phyloP scores from a whole-genome alignment of 2,329 filamentous ascomycete genomes.

The Diaporthe nobilis region DNA sequence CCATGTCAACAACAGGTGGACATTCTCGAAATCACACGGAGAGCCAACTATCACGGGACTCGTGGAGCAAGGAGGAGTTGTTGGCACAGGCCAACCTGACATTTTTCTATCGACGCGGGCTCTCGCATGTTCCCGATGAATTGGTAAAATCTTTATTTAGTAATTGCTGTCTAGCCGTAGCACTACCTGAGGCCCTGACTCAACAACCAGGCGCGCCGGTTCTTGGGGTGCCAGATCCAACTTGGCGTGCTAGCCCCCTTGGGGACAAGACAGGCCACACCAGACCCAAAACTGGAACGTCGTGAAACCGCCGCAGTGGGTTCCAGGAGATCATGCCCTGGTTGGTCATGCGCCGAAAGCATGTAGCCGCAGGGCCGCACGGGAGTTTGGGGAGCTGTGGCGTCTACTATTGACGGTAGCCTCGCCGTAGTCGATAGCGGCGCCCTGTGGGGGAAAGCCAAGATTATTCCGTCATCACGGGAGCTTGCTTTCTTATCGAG shows the following conservation, averaged over 20 bases:
- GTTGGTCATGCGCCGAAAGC: constrained; percentile 23
- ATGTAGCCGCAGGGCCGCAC: background rate
- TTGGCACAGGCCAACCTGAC: constrained; percentile 3
- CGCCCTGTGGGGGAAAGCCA: background rate
- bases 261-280: constrained; percentile 7
- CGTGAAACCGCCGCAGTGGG: constrained; percentile 22
- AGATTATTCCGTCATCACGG: constrained; percentile 8
- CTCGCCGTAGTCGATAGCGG: background rate
- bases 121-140: background rate
- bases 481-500: background rate
- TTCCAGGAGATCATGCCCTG: constrained; percentile 11
- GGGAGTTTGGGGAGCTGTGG: background rate
- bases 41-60: background rate
- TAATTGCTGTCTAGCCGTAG: background rate
- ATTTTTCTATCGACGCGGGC: background rate
- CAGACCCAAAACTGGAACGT: background rate
- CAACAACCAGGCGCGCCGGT: constrained; percentile 13
- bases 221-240: background rate
- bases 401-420: constrained; percentile 26
- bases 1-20: background rate
- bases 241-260: constrained; percentile 12
- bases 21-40: constrained; percentile 11
- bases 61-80: background rate
- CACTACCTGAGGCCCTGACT: background rate
- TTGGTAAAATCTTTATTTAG: constrained; percentile 17